A percentile compares a stretch with the other conserved stretches of the same genome.
These are phyloP conservation scores for Exophiala mesophila DNA, from an alignment of 2,329 filamentous ascomycete genomes.

Conservation along the genomic window DNA sequence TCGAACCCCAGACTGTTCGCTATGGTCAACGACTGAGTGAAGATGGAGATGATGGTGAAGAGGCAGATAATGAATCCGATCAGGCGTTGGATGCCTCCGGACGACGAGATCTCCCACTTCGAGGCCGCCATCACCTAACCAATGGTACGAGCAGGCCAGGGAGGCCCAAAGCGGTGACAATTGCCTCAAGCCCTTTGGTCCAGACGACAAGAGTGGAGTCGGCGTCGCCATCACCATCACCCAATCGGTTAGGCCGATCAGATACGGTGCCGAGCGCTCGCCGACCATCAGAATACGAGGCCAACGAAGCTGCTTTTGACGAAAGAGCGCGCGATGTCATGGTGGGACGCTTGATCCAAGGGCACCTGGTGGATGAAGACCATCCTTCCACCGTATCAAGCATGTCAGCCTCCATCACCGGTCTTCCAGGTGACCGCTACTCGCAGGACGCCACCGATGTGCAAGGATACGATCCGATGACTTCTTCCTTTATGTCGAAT, in stretches of 20 bases:
- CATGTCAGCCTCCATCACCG: slow-evolving; percentile 58
- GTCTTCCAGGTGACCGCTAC: slow-evolving; percentile 44
- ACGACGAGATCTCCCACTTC: slow-evolving; percentile 8
- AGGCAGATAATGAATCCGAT: slow-evolving; percentile 30
- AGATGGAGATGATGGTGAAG: slow-evolving; percentile 26
- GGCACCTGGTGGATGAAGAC: slow-evolving; percentile 92
- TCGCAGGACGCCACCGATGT: slow-evolving; percentile 45
- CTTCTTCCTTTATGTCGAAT: slow-evolving; percentile 73
- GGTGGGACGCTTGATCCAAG: slow-evolving; percentile 83
- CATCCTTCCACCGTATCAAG: slow-evolving; percentile 68
- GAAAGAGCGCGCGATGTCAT: slow-evolving; percentile 83
- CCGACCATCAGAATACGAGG: slow-evolving; percentile 39
- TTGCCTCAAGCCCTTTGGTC: slow-evolving; percentile 28
- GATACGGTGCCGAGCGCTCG: slow-evolving; percentile 37
- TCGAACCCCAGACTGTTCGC: slow-evolving; percentile 41
- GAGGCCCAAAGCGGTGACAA: slow-evolving; percentile 24
- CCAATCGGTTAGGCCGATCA: slow-evolving; percentile 32
- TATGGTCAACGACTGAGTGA: slow-evolving; percentile 16
- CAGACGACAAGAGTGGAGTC: slow-evolving; percentile 24
- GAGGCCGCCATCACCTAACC: slow-evolving; percentile 4
- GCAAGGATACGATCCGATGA: slow-evolving; percentile 75
- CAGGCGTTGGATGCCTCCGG: slow-evolving; percentile 18
- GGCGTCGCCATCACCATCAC: slow-evolving; percentile 27
- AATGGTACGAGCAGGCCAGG: slow-evolving; percentile 12
- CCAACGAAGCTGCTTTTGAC: slow-evolving; percentile 62